Percentiles rank a stretch among this genome's conserved stretches.
Conservation (phyloP, 2,329 filamentous ascomycete genomes). For the Aphanoascus verrucosus region DNA sequence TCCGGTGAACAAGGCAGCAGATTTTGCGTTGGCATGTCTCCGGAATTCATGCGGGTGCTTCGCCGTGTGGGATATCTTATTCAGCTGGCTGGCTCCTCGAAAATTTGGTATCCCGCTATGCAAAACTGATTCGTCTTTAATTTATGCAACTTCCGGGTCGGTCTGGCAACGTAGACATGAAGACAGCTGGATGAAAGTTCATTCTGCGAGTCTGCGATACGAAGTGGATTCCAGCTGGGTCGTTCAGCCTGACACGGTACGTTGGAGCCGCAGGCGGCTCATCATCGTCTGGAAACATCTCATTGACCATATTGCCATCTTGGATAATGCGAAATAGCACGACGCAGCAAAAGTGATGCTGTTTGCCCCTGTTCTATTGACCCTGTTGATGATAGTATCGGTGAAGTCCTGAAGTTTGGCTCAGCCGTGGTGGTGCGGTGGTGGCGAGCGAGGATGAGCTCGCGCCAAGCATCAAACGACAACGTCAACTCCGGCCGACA, state of each 20-base stretch:
- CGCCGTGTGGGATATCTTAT: background rate
- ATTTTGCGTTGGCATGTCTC: background rate
- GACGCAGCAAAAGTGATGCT: background rate
- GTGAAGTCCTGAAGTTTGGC: background rate
- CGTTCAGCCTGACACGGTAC: background rate
- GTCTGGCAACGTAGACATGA: background rate
- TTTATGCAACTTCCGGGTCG: background rate
- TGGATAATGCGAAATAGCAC: background rate
- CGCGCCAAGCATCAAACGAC: constrained; percentile 2
- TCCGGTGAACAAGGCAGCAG: constrained; percentile 8
- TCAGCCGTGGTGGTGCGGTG: background rate
- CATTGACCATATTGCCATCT: background rate
- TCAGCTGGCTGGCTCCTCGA: background rate
- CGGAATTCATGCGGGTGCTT: background rate
- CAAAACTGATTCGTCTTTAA: background rate
- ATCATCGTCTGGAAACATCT: background rate
- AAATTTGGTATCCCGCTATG: no score
- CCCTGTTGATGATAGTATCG: background rate
- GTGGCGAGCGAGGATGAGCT: background rate
- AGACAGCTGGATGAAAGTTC: constrained; percentile 2
- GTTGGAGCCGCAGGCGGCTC: background rate
- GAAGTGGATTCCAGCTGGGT: background rate
- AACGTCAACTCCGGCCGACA: background rate
- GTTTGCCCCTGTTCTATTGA: background rate
- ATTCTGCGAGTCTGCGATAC: background rate